Evolutionary conservation across 2,329 filamentous ascomycete species (phyloP).

Genomic region (Clarireedia homoeocarpa): DNA sequence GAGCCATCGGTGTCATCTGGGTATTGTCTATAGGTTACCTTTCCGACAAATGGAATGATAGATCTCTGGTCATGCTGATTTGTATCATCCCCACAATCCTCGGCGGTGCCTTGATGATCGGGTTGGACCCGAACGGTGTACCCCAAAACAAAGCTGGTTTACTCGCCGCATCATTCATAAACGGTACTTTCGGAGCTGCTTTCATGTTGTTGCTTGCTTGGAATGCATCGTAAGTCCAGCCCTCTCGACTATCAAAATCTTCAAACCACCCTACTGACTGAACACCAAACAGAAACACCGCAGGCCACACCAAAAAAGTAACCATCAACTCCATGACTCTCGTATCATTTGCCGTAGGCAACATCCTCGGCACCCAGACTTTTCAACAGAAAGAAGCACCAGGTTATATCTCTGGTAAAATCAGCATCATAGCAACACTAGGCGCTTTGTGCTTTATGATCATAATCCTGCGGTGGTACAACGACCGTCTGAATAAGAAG

Average conservation of each 20-base stretch:
- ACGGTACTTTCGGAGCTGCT: background rate
- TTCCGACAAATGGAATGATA: slow-evolving; percentile 23
- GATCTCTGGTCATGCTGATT: too few species aligned
- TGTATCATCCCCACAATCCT: too few species aligned
- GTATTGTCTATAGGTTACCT: slow-evolving; percentile 42
- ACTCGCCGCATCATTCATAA: too few species aligned
- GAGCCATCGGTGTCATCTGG: slow-evolving; percentile 43
- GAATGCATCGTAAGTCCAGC: slow-evolving; percentile 43
- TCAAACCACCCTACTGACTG: slow-evolving; percentile 16
- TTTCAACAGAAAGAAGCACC: slow-evolving; percentile 15
- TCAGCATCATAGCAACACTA: background rate
- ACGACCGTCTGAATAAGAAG: too few species aligned
- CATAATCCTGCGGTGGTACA: slow-evolving; percentile 20
- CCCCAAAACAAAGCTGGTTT: too few species aligned
- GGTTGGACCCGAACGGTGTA: too few species aligned
- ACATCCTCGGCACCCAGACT: slow-evolving; percentile 37
- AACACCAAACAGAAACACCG: slow-evolving; percentile 33
- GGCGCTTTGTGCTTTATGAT: too few species aligned
- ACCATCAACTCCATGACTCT: slow-evolving; percentile 41
- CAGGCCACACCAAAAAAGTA: slow-evolving; percentile 41
- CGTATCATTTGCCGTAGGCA: slow-evolving; percentile 42
- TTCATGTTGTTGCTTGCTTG: slow-evolving; percentile 41
- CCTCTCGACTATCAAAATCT: slow-evolving; percentile 43
- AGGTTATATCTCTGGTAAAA: background rate
- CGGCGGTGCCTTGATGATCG: too few species aligned